Evolutionary conservation across 495 filamentous ascomycete genomes (phyloP), one percentile per base, ranked within the genome.

Genomic region (Tetracladium setigerum): DNA sequence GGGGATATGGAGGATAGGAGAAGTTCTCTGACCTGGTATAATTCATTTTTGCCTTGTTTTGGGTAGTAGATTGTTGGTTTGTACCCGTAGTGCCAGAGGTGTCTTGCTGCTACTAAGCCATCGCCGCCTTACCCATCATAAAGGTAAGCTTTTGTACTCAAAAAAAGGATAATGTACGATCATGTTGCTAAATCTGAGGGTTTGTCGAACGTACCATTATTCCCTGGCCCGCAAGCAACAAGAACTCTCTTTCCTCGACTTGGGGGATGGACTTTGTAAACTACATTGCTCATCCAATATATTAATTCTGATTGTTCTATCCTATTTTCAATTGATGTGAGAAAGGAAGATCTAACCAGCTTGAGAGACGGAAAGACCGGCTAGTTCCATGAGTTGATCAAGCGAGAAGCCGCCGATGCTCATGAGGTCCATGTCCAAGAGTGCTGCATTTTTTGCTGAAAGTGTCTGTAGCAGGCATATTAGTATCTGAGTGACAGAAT

Each of bases 331-430:
- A 38, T 17, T n/a, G n/a, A 16, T 19, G 11, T 7, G 13, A 30
- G 5, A 13, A 17, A 11, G 15, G 15, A 36, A 42, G 2, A 16
- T 59, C 69, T 37, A 56, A 91, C 90, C 83, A 38, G 84, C 90
- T 76, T 98, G 89, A 5, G 91, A 89, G 2, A 98, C 92, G 1
- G 90, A 89, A 1, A 96, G 71, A 0, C 92, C 92, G 27, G 92
- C 92, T 2, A 98, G 70, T 61, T 98, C 92, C 92, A 98, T 98
- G 43, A 98, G 70, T 62, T 98, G 92, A 64, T 97, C 92, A 34
- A 98, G 74, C 2, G 89, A 95, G 70, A 90, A 98, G 16, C 84
- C 92, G 3, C 94, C 90, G 15, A 79, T 72, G 62, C 80, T 85
- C 92, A 97, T 97, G 35, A 98, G 81, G 56, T 98, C 92, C 62